phyloP scores from a whole-genome alignment of 805 yeast genomes.

The Ogataea naganishii region DNA sequence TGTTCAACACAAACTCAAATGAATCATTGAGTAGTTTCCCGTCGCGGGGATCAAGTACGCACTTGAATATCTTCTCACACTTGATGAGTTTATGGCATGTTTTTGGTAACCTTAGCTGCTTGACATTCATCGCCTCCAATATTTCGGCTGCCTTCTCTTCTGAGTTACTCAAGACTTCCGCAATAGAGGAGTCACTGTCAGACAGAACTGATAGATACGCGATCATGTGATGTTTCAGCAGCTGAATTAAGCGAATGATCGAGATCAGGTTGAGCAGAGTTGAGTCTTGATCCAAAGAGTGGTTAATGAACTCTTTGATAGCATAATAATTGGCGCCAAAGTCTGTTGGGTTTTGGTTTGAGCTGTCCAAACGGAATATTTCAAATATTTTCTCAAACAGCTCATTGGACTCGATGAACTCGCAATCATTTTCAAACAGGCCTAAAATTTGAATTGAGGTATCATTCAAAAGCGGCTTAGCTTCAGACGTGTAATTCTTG shows the following conservation, averaged over 20 bases:
- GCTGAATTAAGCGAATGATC: slow-evolving; percentile 14
- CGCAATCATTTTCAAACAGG: slow-evolving; percentile 13
- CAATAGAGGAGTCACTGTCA: neutral
- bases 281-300: slow-evolving; percentile 13
- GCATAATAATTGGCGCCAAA: slow-evolving; percentile 10
- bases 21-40: slow-evolving; percentile 12
- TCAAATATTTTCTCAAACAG: slow-evolving; percentile 14
- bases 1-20: slow-evolving; percentile 15
- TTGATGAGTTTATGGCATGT: slow-evolving; percentile 18
- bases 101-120: slow-evolving; percentile 15
- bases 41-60: slow-evolving; percentile 16
- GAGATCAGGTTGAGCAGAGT: slow-evolving; percentile 16
- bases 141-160: slow-evolving; percentile 6
- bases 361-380: slow-evolving; percentile 9
- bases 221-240: slow-evolving; percentile 11
- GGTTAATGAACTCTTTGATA: slow-evolving; percentile 16
- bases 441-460: slow-evolving; percentile 10
- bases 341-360: slow-evolving; percentile 1
- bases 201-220: slow-evolving; percentile 12
- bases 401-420: slow-evolving; percentile 13
- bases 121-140: slow-evolving; percentile 6
- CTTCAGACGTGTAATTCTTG: slow-evolving; percentile 4
- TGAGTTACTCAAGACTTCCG: slow-evolving; percentile 3
- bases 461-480: slow-evolving; percentile 4
- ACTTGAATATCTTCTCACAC: slow-evolving; percentile 18